phyloP scores from a whole-genome alignment of 202 grass and related monocot genomes.

The Miscanthus sacchariflorus region DNA sequence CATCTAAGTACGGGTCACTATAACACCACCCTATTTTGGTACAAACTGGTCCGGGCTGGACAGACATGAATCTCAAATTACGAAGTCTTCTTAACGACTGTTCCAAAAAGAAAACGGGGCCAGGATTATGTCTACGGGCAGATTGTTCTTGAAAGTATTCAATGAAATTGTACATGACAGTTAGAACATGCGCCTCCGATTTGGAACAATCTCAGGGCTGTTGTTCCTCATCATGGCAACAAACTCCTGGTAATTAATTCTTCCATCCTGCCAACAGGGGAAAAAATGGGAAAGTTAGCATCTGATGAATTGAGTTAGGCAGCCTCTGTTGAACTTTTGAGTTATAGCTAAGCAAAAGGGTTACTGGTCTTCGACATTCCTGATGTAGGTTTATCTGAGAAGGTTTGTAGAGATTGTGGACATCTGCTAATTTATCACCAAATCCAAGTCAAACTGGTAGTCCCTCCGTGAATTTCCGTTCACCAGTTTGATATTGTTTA shows the following conservation, averaged over 20 bases:
- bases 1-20: neutral
- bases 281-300: conserved; percentile 25
- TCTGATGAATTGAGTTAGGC: neutral
- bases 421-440: neutral
- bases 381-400: neutral
- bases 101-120: conserved; percentile 31
- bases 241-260: conserved; percentile 98
- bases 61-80: conserved; percentile 26
- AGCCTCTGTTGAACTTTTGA: conserved; percentile 3
- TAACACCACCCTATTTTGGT: conserved; percentile 1
- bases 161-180: conserved; percentile 35
- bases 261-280: conserved; percentile 79
- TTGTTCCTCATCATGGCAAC: conserved; percentile 96
- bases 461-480: neutral
- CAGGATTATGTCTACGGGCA: conserved; percentile 22
- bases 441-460: neutral
- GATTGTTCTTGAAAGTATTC: neutral
- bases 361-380: conserved; percentile 12
- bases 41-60: neutral
- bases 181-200: conserved; percentile 67
- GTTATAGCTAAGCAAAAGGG: conserved; percentile 25
- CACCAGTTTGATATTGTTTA: neutral
- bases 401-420: neutral
- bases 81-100: neutral
- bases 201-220: conserved; percentile 69